Conservation (phyloP, 2,329 filamentous ascomycete species). For the Seiridium unicorne region DNA sequence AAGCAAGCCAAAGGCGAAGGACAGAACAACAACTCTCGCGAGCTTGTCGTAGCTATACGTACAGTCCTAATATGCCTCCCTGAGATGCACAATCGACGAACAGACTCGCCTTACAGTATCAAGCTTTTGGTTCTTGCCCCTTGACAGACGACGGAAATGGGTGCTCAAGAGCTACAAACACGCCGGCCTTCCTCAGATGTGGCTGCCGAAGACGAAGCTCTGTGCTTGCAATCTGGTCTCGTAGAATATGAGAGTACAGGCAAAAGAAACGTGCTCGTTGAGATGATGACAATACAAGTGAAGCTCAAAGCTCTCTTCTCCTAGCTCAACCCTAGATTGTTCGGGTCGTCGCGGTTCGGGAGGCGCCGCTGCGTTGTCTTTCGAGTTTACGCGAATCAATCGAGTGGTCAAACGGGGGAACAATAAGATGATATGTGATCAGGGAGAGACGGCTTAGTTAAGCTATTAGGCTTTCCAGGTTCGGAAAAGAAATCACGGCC, state of each 20-base stretch:
- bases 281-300: neutral
- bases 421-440: slow-evolving; percentile 1
- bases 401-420: neutral
- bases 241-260: neutral
- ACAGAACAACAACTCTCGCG: slow-evolving; percentile 9
- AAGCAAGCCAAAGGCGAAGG: slow-evolving; percentile 9
- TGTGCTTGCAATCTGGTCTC: slow-evolving; percentile 52
- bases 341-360: neutral
- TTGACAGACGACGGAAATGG: neutral
- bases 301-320: neutral
- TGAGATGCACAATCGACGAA: neutral
- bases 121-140: neutral
- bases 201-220: slow-evolving; percentile 58
- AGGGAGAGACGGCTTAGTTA: neutral
- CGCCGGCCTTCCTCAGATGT: slow-evolving; percentile 7
- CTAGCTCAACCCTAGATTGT: neutral
- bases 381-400: no score
- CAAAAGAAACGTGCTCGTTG: neutral
- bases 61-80: slow-evolving; percentile 42
- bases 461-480: neutral
- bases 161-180: slow-evolving; percentile 15
- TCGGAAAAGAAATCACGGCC: neutral
- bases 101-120: slow-evolving; percentile 2
- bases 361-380: no score
- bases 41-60: slow-evolving; percentile 50